These are phyloP conservation scores for Lindgomyces ingoldianus DNA, from an alignment of 495 filamentous ascomycete genomes.

Conservation along the genomic window DNA sequence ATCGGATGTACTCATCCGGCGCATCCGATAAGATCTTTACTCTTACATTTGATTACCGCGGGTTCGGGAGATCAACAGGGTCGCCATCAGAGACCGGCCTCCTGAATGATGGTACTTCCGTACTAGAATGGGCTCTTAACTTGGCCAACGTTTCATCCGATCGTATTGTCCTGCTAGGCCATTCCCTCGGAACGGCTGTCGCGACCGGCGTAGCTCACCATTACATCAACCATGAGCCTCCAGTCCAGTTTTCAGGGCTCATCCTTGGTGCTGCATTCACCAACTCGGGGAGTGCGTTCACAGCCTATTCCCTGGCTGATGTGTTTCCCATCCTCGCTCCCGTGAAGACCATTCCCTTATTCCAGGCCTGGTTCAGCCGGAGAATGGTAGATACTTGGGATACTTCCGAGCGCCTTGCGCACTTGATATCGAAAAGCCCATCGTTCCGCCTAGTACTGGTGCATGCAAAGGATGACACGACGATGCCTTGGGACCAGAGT, in stretches of 20 bases:
- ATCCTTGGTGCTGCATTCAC: slow-evolving; percentile 38
- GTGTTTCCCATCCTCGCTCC: slow-evolving; percentile 30
- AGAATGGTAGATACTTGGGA: slow-evolving; percentile 34
- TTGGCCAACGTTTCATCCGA: slow-evolving; percentile 34
- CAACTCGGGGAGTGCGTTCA: slow-evolving; percentile 26
- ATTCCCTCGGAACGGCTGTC: slow-evolving; percentile 43
- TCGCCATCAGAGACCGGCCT: slow-evolving; percentile 38
- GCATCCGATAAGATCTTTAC: slow-evolving; percentile 60
- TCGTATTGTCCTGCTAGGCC: slow-evolving; percentile 41
- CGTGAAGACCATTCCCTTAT: slow-evolving; percentile 21
- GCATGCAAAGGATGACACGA: slow-evolving; percentile 30
- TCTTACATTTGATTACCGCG: slow-evolving; percentile 52
- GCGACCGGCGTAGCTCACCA: slow-evolving; percentile 32
- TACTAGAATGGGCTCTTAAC: slow-evolving; percentile 59
- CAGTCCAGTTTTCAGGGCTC: slow-evolving; percentile 38
- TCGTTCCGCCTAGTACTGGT: slow-evolving; percentile 24
- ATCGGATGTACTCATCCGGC: slow-evolving; percentile 62
- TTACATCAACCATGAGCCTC: slow-evolving; percentile 15
- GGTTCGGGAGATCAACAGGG: slow-evolving; percentile 40
- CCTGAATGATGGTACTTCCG: slow-evolving; percentile 54
- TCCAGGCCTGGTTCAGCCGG: slow-evolving; percentile 32
- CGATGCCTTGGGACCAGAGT: slow-evolving; percentile 35
- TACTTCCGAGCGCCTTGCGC: slow-evolving; percentile 17
- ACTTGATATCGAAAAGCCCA: slow-evolving; percentile 11
- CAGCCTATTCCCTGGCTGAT: slow-evolving; percentile 25